Percentiles rank a stretch among this genome's conserved stretches.
Conservation (phyloP, 2,329 filamentous ascomycete species). For the Calonectria pseudoturangicola region DNA sequence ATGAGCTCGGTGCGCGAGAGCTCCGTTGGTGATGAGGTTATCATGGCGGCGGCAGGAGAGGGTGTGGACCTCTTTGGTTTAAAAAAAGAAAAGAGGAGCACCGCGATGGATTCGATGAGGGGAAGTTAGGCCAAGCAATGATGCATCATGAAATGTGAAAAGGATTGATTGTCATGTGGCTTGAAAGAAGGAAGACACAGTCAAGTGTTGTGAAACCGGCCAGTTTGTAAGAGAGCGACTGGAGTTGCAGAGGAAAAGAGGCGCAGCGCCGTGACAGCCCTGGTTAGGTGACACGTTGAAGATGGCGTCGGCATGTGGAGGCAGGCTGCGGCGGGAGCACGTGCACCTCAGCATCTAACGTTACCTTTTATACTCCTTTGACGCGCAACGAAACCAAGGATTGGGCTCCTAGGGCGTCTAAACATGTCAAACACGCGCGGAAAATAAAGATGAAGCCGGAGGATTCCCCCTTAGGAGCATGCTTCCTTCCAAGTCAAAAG, state of each 20-base stretch:
- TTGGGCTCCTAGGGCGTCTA: not conserved
- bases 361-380: not conserved
- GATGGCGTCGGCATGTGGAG: constrained; percentile 33
- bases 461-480: not conserved
- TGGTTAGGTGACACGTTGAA: constrained; percentile 40
- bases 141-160: constrained; percentile 20
- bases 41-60: constrained; percentile 51
- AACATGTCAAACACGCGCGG: not conserved
- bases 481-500: not conserved
- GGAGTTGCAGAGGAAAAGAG: constrained; percentile 13
- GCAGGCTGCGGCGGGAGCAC: constrained; percentile 44
- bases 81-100: not conserved
- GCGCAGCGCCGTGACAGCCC: constrained; percentile 22
- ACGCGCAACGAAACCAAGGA: not conserved
- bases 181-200: constrained; percentile 9
- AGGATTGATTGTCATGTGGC: not conserved
- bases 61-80: not conserved
- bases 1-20: constrained; percentile 74
- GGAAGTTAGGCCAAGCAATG: constrained; percentile 9
- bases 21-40: constrained; percentile 55
- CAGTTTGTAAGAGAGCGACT: constrained; percentile 9
- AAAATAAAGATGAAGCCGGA: not conserved
- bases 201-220: constrained; percentile 9
- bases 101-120: not conserved
- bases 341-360: constrained; percentile 37